Evolutionary conservation across 305 asterid species (phyloP).

Genomic region (Galium porrigens): DNA sequence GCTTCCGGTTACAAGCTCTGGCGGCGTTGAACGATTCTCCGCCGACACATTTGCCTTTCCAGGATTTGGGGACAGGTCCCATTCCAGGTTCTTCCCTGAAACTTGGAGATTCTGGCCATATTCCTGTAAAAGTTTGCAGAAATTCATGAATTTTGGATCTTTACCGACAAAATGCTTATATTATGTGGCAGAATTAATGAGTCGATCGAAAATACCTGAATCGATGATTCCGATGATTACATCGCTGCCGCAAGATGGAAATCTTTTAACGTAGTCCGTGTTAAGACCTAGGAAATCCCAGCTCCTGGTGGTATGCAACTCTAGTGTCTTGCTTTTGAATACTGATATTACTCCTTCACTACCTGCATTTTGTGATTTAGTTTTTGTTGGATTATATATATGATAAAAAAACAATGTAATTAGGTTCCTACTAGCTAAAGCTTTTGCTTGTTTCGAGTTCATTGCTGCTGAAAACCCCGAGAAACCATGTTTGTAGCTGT

Average conservation of each 20-base stretch:
- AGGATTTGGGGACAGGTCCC: constrained; percentile 33
- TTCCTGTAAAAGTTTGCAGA: constrained; percentile 20
- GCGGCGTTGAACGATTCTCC: constrained; percentile 37
- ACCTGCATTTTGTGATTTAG: constrained; percentile 25
- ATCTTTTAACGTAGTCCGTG: constrained; percentile 23
- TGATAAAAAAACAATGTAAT: neutral
- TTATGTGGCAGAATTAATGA: neutral
- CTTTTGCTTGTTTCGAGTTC: constrained; percentile 38
- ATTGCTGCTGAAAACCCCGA: constrained; percentile 50
- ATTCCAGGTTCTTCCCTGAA: constrained; percentile 41
- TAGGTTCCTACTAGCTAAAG: constrained; percentile 27
- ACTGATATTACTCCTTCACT: constrained; percentile 43
- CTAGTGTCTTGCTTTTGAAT: constrained; percentile 34
- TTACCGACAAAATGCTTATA: neutral
- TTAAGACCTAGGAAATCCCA: constrained; percentile 59
- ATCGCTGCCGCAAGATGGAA: constrained; percentile 34
- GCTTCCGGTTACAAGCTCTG: constrained; percentile 39
- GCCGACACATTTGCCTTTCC: constrained; percentile 41
- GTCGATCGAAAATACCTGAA: constrained; percentile 23
- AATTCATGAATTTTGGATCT: neutral
- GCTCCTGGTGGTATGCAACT: constrained; percentile 56
- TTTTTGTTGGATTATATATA: neutral
- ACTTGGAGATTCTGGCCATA: constrained; percentile 56
- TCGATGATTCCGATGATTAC: constrained; percentile 41
- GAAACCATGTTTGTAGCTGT: constrained; percentile 43